These are phyloP conservation scores for Mrakia blollopis DNA, from an alignment of 768 basidiomycete genomes.

Conservation along the genomic window DNA sequence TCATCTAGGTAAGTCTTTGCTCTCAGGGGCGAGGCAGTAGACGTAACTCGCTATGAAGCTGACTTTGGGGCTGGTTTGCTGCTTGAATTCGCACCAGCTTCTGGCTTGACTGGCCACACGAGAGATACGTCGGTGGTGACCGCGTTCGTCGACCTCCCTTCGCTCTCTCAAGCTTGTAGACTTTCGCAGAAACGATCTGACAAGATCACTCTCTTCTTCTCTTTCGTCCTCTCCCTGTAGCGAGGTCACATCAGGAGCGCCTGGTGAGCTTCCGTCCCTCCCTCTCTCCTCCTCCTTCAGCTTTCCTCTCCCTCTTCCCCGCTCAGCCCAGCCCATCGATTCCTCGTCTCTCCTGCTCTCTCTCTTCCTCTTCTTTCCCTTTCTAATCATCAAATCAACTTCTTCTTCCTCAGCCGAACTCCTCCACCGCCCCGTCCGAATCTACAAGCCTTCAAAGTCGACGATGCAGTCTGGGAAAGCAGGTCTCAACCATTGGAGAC, in stretches of 20 bases:
- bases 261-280: background rate
- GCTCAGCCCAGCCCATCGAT: background rate
- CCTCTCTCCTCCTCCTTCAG: background rate
- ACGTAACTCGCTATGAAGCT: too few relatives aligned
- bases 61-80: background rate
- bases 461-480: slow-evolving; percentile 91
- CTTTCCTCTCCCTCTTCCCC: background rate
- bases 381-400: background rate
- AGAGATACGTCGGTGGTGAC: background rate
- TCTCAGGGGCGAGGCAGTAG: background rate
- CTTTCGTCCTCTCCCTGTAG: background rate
- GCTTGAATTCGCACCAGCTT: background rate
- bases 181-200: background rate
- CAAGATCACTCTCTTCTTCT: background rate
- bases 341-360: background rate
- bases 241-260: slow-evolving; percentile 23
- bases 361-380: background rate
- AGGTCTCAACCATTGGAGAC: slow-evolving; percentile 81
- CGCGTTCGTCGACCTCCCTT: background rate
- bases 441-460: slow-evolving; percentile 86
- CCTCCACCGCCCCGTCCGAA: slow-evolving; percentile 77
- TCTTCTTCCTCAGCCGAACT: slow-evolving; percentile 55
- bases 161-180: background rate
- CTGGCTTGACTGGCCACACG: background rate
- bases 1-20: background rate